Evolutionary conservation across 768 basidiomycete genomes (phyloP).

Genomic region (Xanthoconium stramineum): DNA sequence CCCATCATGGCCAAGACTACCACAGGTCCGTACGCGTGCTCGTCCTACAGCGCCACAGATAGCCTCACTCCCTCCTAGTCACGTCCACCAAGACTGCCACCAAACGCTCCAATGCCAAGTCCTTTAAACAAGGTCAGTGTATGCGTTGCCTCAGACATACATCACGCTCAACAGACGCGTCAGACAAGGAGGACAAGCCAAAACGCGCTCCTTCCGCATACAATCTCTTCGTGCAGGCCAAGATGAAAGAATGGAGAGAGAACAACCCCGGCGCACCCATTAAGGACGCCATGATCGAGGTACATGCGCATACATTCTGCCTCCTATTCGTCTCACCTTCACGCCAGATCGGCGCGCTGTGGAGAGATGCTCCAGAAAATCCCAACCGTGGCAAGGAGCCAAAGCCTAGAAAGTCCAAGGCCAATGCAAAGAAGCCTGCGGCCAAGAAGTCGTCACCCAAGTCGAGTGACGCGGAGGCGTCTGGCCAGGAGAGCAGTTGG

Average conservation of each 20-base stretch:
- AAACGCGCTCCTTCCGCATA: slow-evolving; percentile 61
- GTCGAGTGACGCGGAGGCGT: slow-evolving; percentile 22
- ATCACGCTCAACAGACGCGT: not conserved
- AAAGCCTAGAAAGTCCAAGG: slow-evolving; percentile 46
- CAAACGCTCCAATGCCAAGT: slow-evolving; percentile 47
- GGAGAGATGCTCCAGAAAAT: slow-evolving; percentile 61
- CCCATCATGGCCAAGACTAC: slow-evolving; percentile 48
- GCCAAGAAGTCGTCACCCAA: slow-evolving; percentile 17
- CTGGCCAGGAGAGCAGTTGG: slow-evolving; percentile 24
- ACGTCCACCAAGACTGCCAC: slow-evolving; percentile 58
- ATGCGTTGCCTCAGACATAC: not conserved
- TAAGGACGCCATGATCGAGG: slow-evolving; percentile 54
- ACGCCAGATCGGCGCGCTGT: slow-evolving; percentile 50
- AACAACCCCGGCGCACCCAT: slow-evolving; percentile 43
- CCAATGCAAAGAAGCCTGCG: slow-evolving; percentile 16
- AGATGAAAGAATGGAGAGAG: slow-evolving; percentile 58
- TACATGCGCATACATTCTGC: slow-evolving; percentile 17
- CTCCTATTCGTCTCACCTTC: slow-evolving; percentile 3
- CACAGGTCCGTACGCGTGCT: slow-evolving; percentile 37
- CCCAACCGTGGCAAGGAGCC: slow-evolving; percentile 57
- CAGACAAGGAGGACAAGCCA: slow-evolving; percentile 43
- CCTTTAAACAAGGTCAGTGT: slow-evolving; percentile 36
- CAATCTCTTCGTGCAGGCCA: slow-evolving; percentile 52
- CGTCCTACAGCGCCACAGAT: not conserved
- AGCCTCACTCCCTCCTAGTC: slow-evolving; percentile 32